Base-by-base conservation (phyloP, 208 protist genomes). In the Crithidia expoeki region DNA sequence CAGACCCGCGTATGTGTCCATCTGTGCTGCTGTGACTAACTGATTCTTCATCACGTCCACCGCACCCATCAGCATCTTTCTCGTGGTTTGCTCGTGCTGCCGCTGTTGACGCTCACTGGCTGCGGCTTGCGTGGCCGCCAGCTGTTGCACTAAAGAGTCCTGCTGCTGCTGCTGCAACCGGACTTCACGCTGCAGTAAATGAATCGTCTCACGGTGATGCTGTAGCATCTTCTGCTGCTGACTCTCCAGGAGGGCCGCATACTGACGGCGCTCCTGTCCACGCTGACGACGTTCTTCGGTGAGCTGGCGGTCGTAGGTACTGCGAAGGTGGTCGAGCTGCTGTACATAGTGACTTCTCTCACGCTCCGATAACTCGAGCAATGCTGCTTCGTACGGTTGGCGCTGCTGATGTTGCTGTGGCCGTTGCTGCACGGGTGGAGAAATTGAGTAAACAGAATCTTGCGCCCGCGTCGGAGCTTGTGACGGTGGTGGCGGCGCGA, bases 241-340 rank as follows among this genome's bases (percentile, higher is more conserved):
- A 14, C 36, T 32, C 56, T 85, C 57, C 56, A 95, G 77, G 1
- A 88, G 62, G 19, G 84, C 71, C n/a, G 60, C 68, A 70, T 90
- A 93, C 30, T 88, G 85, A 1, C 44, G 74, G 17, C 75, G 79
- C 72, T 95, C 90, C 23, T 77, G 59, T 32, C 47, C 56, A 11
- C 86, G 85, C 61, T 88, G 73, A 36, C 66, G 42, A 14, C 70
- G 42, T 59, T 92, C 88, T 25, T 88, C 76, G 36, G 85, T 67
- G 4, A 86, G 71, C 49, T 84, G 51, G 11, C 49, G 67, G 23
- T 77, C 67, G 72, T 88, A 83, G 32, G 59, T 32, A 19, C 73
- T 71, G 2, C 66, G 76, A 7, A 89, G 59, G 2, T 79, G 85
- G 53, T 75, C 65, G 34, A 94, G 60, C 63, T 94, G 84, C 23